Percentiles rank a stretch among this genome's conserved stretches.
phyloP scores from a whole-genome alignment of 495 filamentous ascomycete genomes.

The Penicillium waksmanii region DNA sequence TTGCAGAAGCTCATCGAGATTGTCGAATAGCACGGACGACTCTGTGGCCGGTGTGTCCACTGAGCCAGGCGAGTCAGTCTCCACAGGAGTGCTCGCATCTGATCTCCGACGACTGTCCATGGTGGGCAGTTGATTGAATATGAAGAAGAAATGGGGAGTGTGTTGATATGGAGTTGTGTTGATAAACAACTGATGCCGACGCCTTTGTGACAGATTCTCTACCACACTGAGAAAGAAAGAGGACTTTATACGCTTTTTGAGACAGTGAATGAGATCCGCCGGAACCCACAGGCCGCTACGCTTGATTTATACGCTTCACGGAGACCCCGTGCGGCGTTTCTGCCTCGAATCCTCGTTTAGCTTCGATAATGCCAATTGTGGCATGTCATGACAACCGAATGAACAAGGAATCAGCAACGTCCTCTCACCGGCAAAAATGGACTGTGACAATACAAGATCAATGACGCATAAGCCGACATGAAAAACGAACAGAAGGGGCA shows the following conservation, averaged over 20 bases:
- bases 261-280: slow-evolving; percentile 18
- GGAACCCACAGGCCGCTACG: slow-evolving; percentile 10
- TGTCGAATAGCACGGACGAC: slow-evolving; percentile 45
- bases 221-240: slow-evolving; percentile 3
- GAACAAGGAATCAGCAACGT: slow-evolving; percentile 19
- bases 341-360: slow-evolving; percentile 21
- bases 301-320: slow-evolving; percentile 27
- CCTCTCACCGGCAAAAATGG: slow-evolving; percentile 29
- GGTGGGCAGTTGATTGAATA: slow-evolving; percentile 15
- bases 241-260: slow-evolving; percentile 14
- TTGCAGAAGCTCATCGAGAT: slow-evolving; percentile 40
- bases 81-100: slow-evolving; percentile 38
- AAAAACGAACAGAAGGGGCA: slow-evolving; percentile 17
- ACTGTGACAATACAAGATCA: slow-evolving; percentile 11
- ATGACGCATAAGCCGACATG: slow-evolving; percentile 29
- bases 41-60: slow-evolving; percentile 48
- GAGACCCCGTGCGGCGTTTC: slow-evolving; percentile 17
- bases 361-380: slow-evolving; percentile 18
- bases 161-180: slow-evolving; percentile 3
- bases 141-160: slow-evolving; percentile 5
- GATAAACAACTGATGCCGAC: neutral
- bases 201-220: neutral
- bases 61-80: slow-evolving; percentile 37
- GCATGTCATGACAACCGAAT: slow-evolving; percentile 10
- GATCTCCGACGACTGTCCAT: slow-evolving; percentile 41